Conservation (phyloP, 805 yeast species). For the Debaryomyces tyrocola region DNA sequence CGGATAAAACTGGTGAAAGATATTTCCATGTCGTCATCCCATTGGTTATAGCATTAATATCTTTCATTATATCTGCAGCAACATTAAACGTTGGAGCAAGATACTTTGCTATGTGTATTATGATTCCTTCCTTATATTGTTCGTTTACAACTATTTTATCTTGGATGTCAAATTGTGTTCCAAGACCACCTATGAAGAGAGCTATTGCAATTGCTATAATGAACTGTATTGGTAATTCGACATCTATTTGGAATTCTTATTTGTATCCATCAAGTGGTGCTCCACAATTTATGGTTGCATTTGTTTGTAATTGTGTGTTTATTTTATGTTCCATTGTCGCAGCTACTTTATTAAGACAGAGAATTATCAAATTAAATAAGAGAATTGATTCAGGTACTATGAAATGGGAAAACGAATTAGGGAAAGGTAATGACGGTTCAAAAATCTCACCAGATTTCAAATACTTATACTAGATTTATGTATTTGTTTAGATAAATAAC, state of each 20-base stretch:
- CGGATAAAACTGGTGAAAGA: slow-evolving; percentile 57
- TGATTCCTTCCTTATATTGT: slow-evolving; percentile 57
- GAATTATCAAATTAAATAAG: slow-evolving; percentile 40
- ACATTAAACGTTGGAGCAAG: slow-evolving; percentile 56
- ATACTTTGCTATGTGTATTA: slow-evolving; percentile 58
- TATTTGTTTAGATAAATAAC: not conserved
- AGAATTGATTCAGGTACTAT: slow-evolving; percentile 45
- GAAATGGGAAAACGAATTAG: slow-evolving; percentile 51
- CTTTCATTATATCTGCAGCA: slow-evolving; percentile 50
- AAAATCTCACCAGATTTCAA: slow-evolving; percentile 45
- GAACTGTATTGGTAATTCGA: slow-evolving; percentile 56
- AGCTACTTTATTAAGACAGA: slow-evolving; percentile 39
- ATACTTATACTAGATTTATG: slow-evolving; percentile 26
- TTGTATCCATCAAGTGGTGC: slow-evolving; percentile 45
- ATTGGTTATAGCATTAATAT: slow-evolving; percentile 37
- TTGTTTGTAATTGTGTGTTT: slow-evolving; percentile 49
- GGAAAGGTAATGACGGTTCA: slow-evolving; percentile 45
- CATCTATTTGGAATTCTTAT: slow-evolving; percentile 57
- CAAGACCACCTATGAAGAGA: slow-evolving; percentile 60
- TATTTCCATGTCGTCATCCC: slow-evolving; percentile 50
- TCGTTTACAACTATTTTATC: slow-evolving; percentile 52
- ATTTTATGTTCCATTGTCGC: slow-evolving; percentile 38
- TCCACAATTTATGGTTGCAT: slow-evolving; percentile 50
- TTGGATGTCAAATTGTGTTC: slow-evolving; percentile 57
- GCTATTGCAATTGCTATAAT: slow-evolving; percentile 58